These are phyloP conservation scores for Tricholoma hemisulphureum DNA, from an alignment of 768 basidiomycete species.

Conservation along the genomic window DNA sequence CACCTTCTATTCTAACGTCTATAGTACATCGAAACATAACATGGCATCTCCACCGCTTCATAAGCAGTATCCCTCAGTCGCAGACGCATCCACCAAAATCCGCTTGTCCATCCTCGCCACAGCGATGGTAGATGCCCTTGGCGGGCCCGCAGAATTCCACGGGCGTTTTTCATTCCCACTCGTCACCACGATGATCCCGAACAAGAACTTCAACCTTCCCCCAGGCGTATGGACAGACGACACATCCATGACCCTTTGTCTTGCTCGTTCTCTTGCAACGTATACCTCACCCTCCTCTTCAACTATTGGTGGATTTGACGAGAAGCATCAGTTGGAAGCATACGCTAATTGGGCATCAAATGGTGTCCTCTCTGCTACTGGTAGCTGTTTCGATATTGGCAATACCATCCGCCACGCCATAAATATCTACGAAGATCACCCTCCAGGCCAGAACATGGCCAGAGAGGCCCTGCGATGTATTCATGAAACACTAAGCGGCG, in stretches of 20 bases:
- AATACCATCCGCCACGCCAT: constrained; percentile 35
- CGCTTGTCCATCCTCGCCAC: constrained; percentile 36
- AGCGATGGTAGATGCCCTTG: constrained; percentile 46
- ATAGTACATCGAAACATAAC: too few relatives aligned
- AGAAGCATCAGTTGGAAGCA: constrained; percentile 15
- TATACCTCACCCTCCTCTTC: constrained; percentile 14
- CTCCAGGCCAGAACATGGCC: not conserved
- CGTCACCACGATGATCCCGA: constrained; percentile 36
- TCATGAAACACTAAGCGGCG: constrained; percentile 23
- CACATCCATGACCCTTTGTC: constrained; percentile 46
- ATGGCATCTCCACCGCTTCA: constrained; percentile 15
- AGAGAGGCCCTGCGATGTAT: constrained; percentile 29
- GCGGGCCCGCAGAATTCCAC: constrained; percentile 42
- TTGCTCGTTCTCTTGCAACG: constrained; percentile 40
- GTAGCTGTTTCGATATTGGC: constrained; percentile 34
- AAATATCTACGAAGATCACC: constrained; percentile 22
- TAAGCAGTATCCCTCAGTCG: constrained; percentile 26
- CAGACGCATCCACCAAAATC: constrained; percentile 37
- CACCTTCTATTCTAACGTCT: too few relatives aligned
- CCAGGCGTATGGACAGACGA: constrained; percentile 50
- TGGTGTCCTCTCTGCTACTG: constrained; percentile 17
- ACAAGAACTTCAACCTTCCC: constrained; percentile 34
- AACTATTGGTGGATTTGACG: constrained; percentile 15
- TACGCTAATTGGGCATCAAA: constrained; percentile 13
- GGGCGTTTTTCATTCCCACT: constrained; percentile 38